Percentiles rank a stretch among this genome's conserved stretches.
These are phyloP conservation scores for Astrothelium subdiscretum DNA, from an alignment of 495 filamentous ascomycete species.

Conservation along the genomic window DNA sequence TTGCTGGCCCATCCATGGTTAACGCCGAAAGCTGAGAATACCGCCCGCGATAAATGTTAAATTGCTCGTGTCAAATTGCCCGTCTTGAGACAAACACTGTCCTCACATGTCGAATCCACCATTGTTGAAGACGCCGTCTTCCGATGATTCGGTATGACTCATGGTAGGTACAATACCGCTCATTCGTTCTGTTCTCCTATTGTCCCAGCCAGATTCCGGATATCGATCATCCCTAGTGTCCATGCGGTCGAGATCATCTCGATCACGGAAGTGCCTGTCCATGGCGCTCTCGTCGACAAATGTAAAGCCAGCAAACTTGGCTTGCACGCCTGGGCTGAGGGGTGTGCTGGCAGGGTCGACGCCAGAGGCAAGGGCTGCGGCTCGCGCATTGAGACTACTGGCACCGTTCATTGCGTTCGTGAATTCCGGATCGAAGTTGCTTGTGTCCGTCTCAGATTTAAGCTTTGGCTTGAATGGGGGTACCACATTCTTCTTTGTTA, in stretches of 20 bases:
- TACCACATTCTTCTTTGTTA: conserved; percentile 82
- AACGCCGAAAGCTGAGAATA: conserved; percentile 4
- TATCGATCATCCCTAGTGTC: conserved; percentile 47
- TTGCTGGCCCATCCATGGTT: not conserved
- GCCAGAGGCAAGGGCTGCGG: conserved; percentile 62
- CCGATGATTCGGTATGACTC: conserved; percentile 12
- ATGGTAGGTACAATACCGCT: conserved; percentile 21
- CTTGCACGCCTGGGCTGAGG: conserved; percentile 86
- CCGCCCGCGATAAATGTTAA: not conserved
- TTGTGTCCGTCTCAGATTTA: conserved; percentile 87
- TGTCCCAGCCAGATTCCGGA: conserved; percentile 18
- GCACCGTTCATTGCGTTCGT: conserved; percentile 81
- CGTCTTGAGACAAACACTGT: not conserved
- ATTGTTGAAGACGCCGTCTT: conserved; percentile 28
- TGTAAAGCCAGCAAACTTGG: conserved; percentile 96
- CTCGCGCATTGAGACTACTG: conserved; percentile 80
- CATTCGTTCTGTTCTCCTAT: conserved; percentile 22
- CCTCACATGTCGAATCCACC: conserved; percentile 27
- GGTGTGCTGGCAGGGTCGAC: conserved; percentile 77
- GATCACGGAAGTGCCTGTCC: conserved; percentile 67
- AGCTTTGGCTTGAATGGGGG: conserved; percentile 97
- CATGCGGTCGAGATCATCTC: conserved; percentile 48
- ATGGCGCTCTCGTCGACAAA: conserved; percentile 96
- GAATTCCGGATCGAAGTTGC: conserved; percentile 97
- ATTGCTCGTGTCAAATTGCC: not conserved